Evolutionary conservation across 768 basidiomycete genomes (phyloP).

Genomic region (Heimioporus sp.): DNA sequence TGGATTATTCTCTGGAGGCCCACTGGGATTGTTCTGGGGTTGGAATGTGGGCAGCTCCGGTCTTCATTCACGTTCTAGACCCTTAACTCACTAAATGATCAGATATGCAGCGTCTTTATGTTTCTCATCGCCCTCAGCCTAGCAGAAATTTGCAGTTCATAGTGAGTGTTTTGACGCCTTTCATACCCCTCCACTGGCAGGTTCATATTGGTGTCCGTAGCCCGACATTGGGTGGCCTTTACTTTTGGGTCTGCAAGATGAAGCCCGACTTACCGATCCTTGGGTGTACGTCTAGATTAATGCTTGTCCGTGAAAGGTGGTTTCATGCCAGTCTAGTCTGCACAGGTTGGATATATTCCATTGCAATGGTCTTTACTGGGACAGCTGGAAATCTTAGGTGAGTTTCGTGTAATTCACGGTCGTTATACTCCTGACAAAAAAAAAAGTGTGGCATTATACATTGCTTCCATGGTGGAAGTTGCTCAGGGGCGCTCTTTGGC

Average conservation of each 20-base stretch:
- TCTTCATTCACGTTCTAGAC: neutral
- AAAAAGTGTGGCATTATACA: conserved; percentile 47
- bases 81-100: neutral
- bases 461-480: conserved; percentile 54
- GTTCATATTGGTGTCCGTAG: conserved; percentile 23
- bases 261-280: conserved; percentile 51
- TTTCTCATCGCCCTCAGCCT: conserved; percentile 53
- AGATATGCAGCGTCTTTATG: conserved; percentile 61
- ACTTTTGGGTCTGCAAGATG: conserved; percentile 65
- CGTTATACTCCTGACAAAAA: neutral
- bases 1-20: conserved; percentile 56
- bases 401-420: neutral
- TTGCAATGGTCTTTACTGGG: conserved; percentile 58
- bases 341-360: conserved; percentile 60
- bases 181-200: neutral
- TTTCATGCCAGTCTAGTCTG: conserved; percentile 28
- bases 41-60: conserved; percentile 47
- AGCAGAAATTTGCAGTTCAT: conserved; percentile 59
- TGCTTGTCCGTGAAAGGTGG: neutral
- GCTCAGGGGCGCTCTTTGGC: conserved; percentile 42
- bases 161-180: conserved; percentile 32
- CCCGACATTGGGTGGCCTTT: conserved; percentile 57
- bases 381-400: conserved; percentile 57
- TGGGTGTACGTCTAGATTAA: conserved; percentile 40
- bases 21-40: conserved; percentile 58